Evolutionary conservation across 495 filamentous ascomycete species (phyloP), one percentile per base, ranked within the genome.

Genomic region (Massariosphaeria phaeospora): DNA sequence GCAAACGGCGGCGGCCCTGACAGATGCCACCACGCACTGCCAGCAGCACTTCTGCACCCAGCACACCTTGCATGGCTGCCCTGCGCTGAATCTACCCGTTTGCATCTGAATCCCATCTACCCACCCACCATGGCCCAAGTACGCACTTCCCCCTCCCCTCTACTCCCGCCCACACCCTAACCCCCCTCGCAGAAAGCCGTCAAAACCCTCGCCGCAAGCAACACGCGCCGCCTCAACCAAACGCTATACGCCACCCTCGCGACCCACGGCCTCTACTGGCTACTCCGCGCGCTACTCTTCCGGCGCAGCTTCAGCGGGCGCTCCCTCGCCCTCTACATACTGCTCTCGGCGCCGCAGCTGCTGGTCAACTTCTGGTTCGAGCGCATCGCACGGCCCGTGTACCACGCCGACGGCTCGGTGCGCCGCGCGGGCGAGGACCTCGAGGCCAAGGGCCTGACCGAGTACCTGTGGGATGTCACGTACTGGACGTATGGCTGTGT

Each of bases 381-480:
- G 66, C 79, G 79, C 29, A 78, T 88, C 7, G 87, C 86, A 0
- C 86, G 93, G 6, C 93, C 93, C 8, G 79, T 70, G 44, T 89
- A 83, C 68, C 77, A 77, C 44, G 45, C 77, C 3, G 66, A 66
- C 11, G 84, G 81, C 63, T 25, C 12, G 17, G 80, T 97, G 35
- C 81, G 80, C 57, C 79, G 75, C 12, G 75, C 84, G 0, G 93
- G 93, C 15, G 91, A 97, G 67, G 93, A 97, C 68, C 77, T 98
- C 21, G 84, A 87, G 24, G 88, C 89, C 0, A 80, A 85, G 23
- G 93, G 93, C 0, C 72, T 98, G 69, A 97, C 90, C 7, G 93
- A 98, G 70, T 98, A 91, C 72, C 87, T 96, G 85, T 97, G 91
- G 78, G 93, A 98, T 73, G 77, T 96, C 23, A 74, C 96, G 29